Base-by-base conservation (phyloP, 1,139 yeast genomes). In the Yarrowia galli region DNA sequence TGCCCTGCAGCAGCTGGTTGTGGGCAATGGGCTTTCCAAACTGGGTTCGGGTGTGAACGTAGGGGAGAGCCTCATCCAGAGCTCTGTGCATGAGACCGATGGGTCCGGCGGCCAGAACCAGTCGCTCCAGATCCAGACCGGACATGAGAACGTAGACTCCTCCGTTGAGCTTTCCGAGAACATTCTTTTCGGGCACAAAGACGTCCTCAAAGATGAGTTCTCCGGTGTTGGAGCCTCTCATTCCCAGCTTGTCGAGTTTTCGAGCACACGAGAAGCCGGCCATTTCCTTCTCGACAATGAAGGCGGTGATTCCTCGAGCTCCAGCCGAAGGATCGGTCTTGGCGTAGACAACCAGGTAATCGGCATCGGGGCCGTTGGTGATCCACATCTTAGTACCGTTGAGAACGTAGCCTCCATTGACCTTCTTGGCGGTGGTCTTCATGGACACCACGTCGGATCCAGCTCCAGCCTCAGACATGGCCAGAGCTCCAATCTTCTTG, bases 71-170 rank as follows among this genome's bases (percentile, higher is more conserved):
- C 67, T 78, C 75, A 68, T 78, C 73, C 72, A 80, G 80, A 16
- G 83, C 83, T 35, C 83, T 83, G 72, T 77, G 79, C 45, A 83
- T 83, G 32, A 81, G 75, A 38, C 83, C 83, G 8, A 79, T 75
- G 83, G 81, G 80, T 70, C 81, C 84, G 9, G 83, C 83, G 38
- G 81, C 83, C 69, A 81, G 81, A 40, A 83, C 83, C 67, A 81
- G 81, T 60, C 83, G 78, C 67, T 83, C 83, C 71, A 81, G 84
- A 71, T 81, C 81, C 61, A 81, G 74, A 69, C 80, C 77, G 69
- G 80, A 81, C 71, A 81, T 81, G 68, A 83, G 83, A 68, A 80
- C 79, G 75, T 81, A 81, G 76, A 81, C 81, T 35, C 83, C 83
- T 73, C 80, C 78, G 70, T 83, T 83, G 67, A 77, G 77, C 69